A percentile compares a stretch with the other conserved stretches of the same genome.
Evolutionary conservation across 2,329 filamentous ascomycete species (phyloP).

Genomic region (Alternaria sp.): DNA sequence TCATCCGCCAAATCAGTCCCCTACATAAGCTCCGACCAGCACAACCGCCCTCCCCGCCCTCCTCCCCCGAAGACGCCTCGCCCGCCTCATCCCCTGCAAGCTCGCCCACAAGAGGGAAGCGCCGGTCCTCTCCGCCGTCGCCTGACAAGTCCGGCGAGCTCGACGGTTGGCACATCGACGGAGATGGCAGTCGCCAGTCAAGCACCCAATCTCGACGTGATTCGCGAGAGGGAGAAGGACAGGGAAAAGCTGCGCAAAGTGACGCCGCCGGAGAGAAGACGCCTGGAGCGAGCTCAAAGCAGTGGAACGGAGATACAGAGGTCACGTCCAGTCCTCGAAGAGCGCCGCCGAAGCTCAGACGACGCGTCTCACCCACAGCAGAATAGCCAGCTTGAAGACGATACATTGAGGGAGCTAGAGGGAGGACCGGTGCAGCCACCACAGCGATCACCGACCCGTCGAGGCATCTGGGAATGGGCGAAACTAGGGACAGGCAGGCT

Average conservation of each 20-base stretch:
- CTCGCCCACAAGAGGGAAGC: slow-evolving; percentile 42
- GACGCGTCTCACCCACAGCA: slow-evolving; percentile 34
- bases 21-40: slow-evolving; percentile 38
- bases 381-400: slow-evolving; percentile 11
- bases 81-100: slow-evolving; percentile 32
- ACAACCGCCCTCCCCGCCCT: slow-evolving; percentile 39
- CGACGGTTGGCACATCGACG: slow-evolving; percentile 41
- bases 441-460: slow-evolving; percentile 28
- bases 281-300: slow-evolving; percentile 9
- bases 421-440: slow-evolving; percentile 2
- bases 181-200: slow-evolving; percentile 38
- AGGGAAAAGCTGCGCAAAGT: slow-evolving; percentile 30
- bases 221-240: slow-evolving; percentile 30
- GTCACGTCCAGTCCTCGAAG: slow-evolving; percentile 40
- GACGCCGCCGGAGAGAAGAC: slow-evolving; percentile 31
- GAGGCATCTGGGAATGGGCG: slow-evolving; percentile 46
- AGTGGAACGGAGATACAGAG: slow-evolving; percentile 18
- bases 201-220: slow-evolving; percentile 31
- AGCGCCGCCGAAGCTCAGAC: slow-evolving; percentile 44
- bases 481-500: slow-evolving; percentile 36
- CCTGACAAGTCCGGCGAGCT: slow-evolving; percentile 44
- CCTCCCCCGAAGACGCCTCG: slow-evolving; percentile 32
- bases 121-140: slow-evolving; percentile 44
- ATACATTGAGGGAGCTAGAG: slow-evolving; percentile 1
- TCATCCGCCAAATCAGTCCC: slow-evolving; percentile 39